Conservation (phyloP, 2,329 filamentous ascomycete species). For the Exophiala spinifera region DNA sequence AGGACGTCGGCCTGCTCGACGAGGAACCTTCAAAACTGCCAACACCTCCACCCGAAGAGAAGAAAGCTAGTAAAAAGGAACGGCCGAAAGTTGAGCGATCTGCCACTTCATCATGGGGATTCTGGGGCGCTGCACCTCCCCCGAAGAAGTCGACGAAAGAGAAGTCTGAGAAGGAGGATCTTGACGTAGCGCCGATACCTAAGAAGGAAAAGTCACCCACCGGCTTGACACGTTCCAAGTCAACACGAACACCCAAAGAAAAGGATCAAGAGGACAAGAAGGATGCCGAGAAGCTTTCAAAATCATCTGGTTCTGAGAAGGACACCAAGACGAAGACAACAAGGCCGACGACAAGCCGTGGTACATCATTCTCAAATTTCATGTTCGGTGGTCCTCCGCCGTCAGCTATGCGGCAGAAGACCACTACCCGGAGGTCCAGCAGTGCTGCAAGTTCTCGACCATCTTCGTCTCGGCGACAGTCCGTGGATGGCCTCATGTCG, state of each 20-base stretch:
- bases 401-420: slow-evolving; percentile 58
- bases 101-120: slow-evolving; percentile 67
- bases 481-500: slow-evolving; percentile 67
- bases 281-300: slow-evolving; percentile 58
- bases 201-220: slow-evolving; percentile 43
- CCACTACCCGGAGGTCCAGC: slow-evolving; percentile 58
- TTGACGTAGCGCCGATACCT: slow-evolving; percentile 29
- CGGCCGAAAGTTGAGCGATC: slow-evolving; percentile 73
- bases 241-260: slow-evolving; percentile 54
- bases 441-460: slow-evolving; percentile 53
- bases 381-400: slow-evolving; percentile 67
- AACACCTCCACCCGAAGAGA: slow-evolving; percentile 55
- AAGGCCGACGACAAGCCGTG: slow-evolving; percentile 54
- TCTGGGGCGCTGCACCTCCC: slow-evolving; percentile 61
- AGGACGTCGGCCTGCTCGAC: slow-evolving; percentile 28
- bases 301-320: slow-evolving; percentile 72
- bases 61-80: slow-evolving; percentile 66
- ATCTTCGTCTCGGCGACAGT: slow-evolving; percentile 60
- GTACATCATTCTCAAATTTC: slow-evolving; percentile 57
- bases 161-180: slow-evolving; percentile 40
- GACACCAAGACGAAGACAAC: slow-evolving; percentile 54
- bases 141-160: slow-evolving; percentile 51
- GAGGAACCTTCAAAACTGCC: slow-evolving; percentile 39
- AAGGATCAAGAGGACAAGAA: slow-evolving; percentile 54
- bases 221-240: slow-evolving; percentile 54